Conservation (phyloP, 179 eudicot genomes). For the Monotropa hypopitys region DNA sequence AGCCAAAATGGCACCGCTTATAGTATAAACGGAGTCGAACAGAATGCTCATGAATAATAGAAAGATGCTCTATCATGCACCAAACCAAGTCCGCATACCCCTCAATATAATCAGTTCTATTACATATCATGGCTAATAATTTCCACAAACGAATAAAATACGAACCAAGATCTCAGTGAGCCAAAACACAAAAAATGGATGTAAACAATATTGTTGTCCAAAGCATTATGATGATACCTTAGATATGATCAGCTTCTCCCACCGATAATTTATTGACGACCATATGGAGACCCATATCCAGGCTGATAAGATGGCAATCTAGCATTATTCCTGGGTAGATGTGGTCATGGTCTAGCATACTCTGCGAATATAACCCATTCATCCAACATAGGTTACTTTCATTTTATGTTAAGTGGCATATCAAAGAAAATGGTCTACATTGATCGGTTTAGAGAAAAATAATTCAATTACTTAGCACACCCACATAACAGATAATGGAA, state of each 20-base stretch:
- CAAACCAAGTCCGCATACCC: neutral
- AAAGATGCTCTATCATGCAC: neutral
- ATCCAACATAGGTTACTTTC: slow-evolving; percentile 50
- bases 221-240: neutral
- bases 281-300: neutral
- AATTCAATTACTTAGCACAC: neutral
- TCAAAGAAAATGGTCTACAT: neutral
- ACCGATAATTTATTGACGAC: neutral
- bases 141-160: neutral
- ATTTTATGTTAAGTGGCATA: slow-evolving; percentile 47
- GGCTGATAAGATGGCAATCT: neutral
- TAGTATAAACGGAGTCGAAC: neutral
- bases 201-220: neutral
- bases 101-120: neutral
- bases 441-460: neutral
- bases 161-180: neutral
- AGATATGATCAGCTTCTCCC: neutral
- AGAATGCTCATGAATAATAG: neutral
- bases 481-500: neutral
- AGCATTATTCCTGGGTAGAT: neutral
- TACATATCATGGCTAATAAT: neutral
- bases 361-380: slow-evolving; percentile 12
- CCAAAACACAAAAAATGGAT: neutral
- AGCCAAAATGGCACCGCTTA: too few species aligned
- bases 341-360: slow-evolving; percentile 9